Base-by-base conservation (phyloP, 331 rosid species). In the Malus hybrid region DNA sequence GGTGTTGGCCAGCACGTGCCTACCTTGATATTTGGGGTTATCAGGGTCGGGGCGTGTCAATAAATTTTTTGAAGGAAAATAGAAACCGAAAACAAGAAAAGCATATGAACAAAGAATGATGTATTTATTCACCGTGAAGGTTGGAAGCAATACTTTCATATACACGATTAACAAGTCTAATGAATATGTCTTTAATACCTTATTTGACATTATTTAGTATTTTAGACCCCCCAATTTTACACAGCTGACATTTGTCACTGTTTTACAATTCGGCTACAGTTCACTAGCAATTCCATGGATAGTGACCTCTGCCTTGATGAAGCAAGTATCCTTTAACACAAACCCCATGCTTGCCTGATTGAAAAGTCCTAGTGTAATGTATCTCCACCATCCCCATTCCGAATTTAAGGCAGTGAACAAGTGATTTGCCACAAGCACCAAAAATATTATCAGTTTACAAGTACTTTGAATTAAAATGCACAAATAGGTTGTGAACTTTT, bases 391-490 rank as follows among this genome's bases (percentile, higher is more conserved):
- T 42, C 92, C 90, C 29, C 39, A 15, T 36, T 84, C 86, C 36
- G 44, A 66, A 24, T 27, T 77, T 8, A 82, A 75, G 54, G 80
- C 75, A 42, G 76, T 88, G 80, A 89, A 88, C 97, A 90, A 92
- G 67, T 55, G 28, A 7, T 66, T 77, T 29, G 48, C 90, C 88
- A 86, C 88, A 83, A 65, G 15, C 6, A 36, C 24, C 56, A 29
- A 19, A 20, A 19, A 62, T 13, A 46, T 55, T 32, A 19, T 32
- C 7, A 20, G 10, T 56, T 22, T 16, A 20, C 54, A 57, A 39
- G 22, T 19, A 32, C 32, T 24, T 24, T 24, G 24, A 1, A 24
- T 24, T 24, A 24, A 24, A 24, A 24, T 24, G 24, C 24, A 24
- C 1, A 24, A 22, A 22, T 22, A 22, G 22, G 22, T 22, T 22